Conservation (phyloP, 2,329 filamentous ascomycete species). For the Hansfordia pulvinata region DNA sequence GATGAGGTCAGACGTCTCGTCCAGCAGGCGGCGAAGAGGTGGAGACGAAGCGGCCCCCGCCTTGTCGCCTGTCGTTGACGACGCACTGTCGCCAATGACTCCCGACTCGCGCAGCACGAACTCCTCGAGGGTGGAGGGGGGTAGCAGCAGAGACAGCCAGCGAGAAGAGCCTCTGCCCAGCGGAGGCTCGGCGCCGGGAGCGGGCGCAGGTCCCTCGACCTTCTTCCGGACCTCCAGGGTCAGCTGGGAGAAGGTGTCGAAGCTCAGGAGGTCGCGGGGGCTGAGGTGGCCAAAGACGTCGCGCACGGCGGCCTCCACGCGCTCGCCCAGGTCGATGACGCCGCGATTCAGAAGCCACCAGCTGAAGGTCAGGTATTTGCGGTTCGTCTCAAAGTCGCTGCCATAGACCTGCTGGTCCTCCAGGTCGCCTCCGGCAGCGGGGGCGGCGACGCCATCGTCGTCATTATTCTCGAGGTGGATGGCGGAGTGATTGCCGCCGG, state of each 20-base stretch:
- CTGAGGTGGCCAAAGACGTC: slow-evolving; percentile 83
- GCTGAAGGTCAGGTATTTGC: slow-evolving; percentile 88
- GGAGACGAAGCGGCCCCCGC: slow-evolving; percentile 25
- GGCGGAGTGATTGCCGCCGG: slow-evolving; percentile 55
- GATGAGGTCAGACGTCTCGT: slow-evolving; percentile 91
- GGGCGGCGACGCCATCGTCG: slow-evolving; percentile 67
- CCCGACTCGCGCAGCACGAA: slow-evolving; percentile 78
- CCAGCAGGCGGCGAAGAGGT: slow-evolving; percentile 69
- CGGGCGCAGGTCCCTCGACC: slow-evolving; percentile 56
- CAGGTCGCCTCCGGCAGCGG: no score
- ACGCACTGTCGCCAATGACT: slow-evolving; percentile 43
- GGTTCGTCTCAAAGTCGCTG: slow-evolving; percentile 91
- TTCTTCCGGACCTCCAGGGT: slow-evolving; percentile 73
- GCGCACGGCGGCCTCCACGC: slow-evolving; percentile 74
- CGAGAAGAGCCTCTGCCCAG: no score
- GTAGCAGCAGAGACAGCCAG: slow-evolving; percentile 80
- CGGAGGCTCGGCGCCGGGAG: no score
- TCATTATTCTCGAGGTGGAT: slow-evolving; percentile 92
- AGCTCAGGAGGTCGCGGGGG: slow-evolving; percentile 74
- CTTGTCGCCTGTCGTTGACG: slow-evolving; percentile 21
- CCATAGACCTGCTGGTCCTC: slow-evolving; percentile 78
- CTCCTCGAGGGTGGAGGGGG: slow-evolving; percentile 64
- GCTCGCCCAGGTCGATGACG: slow-evolving; percentile 69
- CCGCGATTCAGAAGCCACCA: slow-evolving; percentile 95
- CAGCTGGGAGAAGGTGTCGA: slow-evolving; percentile 67